These are phyloP conservation scores for Phaffomyces opuntiae DNA, from an alignment of 805 yeast genomes.

Conservation along the genomic window DNA sequence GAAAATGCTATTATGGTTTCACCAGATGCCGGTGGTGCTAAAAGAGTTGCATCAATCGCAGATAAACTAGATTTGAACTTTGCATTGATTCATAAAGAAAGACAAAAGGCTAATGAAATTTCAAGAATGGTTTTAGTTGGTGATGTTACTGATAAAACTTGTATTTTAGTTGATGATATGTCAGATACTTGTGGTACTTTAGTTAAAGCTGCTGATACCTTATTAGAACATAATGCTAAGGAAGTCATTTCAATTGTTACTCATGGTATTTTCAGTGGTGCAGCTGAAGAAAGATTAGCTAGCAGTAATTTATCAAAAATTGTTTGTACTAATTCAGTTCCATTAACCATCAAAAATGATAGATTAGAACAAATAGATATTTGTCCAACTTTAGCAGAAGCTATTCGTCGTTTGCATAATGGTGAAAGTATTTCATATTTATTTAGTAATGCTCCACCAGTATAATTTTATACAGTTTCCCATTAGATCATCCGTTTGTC, in stretches of 20 bases:
- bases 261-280: constrained; percentile 88
- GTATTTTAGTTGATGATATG: constrained; percentile 92
- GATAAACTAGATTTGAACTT: constrained; percentile 87
- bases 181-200: constrained; percentile 98
- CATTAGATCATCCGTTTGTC: too few species aligned
- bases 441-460: constrained; percentile 57
- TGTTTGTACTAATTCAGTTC: constrained; percentile 91
- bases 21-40: constrained; percentile 99
- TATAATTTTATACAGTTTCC: neutral
- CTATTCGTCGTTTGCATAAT: constrained; percentile 88
- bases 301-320: constrained; percentile 61
- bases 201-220: constrained; percentile 87
- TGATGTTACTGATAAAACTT: constrained; percentile 76
- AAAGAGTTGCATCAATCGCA: constrained; percentile 91
- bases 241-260: constrained; percentile 91
- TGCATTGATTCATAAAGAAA: constrained; percentile 94
- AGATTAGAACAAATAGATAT: constrained; percentile 77
- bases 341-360: constrained; percentile 57
- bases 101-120: constrained; percentile 92
- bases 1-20: constrained; percentile 73
- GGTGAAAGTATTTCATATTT: constrained; percentile 92
- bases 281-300: constrained; percentile 69
- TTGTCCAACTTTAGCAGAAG: constrained; percentile 84
- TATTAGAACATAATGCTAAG: constrained; percentile 73
- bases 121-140: constrained; percentile 95